A percentile compares a stretch with the other conserved stretches of the same genome.
Evolutionary conservation across 768 basidiomycete species (phyloP).

Genomic region (Pleurotus platypus): DNA sequence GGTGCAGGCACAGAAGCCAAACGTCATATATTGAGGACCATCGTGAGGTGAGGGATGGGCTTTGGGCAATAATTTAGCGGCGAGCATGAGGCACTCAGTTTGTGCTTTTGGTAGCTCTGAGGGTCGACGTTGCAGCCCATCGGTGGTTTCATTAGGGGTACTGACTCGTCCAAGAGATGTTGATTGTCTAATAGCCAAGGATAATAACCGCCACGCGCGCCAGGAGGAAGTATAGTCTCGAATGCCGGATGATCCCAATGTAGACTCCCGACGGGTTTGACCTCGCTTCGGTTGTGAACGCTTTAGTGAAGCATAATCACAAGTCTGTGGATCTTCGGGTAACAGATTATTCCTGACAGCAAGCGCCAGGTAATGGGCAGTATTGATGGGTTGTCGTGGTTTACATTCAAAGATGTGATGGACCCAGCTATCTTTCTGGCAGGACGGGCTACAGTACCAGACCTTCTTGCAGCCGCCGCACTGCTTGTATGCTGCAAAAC

Average conservation of each 20-base stretch:
- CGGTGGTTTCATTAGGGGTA: not conserved
- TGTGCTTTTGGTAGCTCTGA: not conserved
- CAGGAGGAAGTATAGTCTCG: slow-evolving; percentile 16
- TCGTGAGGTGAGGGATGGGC: not conserved
- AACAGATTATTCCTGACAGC: slow-evolving; percentile 21
- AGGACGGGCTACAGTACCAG: slow-evolving; percentile 30
- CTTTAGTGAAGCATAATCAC: slow-evolving; percentile 27
- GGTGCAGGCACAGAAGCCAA: not conserved
- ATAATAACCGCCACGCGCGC: slow-evolving; percentile 24
- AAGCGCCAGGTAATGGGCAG: slow-evolving; percentile 26
- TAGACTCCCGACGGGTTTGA: slow-evolving; percentile 26
- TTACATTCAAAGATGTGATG: slow-evolving; percentile 32
- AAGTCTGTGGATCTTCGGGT: slow-evolving; percentile 29
- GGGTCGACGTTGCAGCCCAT: too few relatives aligned
- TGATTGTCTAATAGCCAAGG: slow-evolving; percentile 33
- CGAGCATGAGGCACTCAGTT: not conserved
- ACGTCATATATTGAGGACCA: not conserved
- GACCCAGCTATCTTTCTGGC: slow-evolving; percentile 29
- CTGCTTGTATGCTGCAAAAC: not conserved
- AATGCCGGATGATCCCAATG: slow-evolving; percentile 22
- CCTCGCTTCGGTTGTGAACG: slow-evolving; percentile 12
- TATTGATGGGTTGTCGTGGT: slow-evolving; percentile 18
- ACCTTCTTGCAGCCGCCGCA: slow-evolving; percentile 21
- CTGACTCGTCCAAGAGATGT: slow-evolving; percentile 19
- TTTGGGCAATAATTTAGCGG: not conserved